phyloP scores from a whole-genome alignment of 495 filamentous ascomycete genomes.

The Viridothelium virens region DNA sequence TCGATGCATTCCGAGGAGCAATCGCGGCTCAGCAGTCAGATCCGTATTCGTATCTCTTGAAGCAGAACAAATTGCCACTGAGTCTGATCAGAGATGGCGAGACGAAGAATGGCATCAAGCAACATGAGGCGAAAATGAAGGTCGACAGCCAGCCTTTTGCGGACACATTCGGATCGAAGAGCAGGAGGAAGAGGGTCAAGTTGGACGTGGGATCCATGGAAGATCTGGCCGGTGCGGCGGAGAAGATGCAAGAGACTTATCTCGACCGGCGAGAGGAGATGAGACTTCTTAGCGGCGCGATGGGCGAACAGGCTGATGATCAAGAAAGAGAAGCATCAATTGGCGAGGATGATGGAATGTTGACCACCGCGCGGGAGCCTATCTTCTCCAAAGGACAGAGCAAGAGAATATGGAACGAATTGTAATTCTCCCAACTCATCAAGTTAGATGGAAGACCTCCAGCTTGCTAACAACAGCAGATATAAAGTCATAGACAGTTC shows the following conservation, averaged over 20 bases:
- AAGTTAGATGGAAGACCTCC: no score
- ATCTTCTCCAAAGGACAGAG: slow-evolving; percentile 92
- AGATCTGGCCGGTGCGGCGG: slow-evolving; percentile 72
- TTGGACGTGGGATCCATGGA: slow-evolving; percentile 68
- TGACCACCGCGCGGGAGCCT: slow-evolving; percentile 69
- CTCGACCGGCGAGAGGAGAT: slow-evolving; percentile 68
- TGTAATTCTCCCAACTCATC: slow-evolving; percentile 39
- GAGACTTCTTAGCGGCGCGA: slow-evolving; percentile 60
- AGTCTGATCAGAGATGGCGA: slow-evolving; percentile 68
- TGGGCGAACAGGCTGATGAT: slow-evolving; percentile 33
- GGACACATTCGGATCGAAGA: slow-evolving; percentile 90
- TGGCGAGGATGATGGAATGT: slow-evolving; percentile 44
- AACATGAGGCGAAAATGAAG: slow-evolving; percentile 89
- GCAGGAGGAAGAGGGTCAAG: slow-evolving; percentile 86
- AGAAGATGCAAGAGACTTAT: slow-evolving; percentile 69
- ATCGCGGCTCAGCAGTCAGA: slow-evolving; percentile 84
- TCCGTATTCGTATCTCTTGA: slow-evolving; percentile 85
- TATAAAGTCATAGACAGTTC: slow-evolving; percentile 53
- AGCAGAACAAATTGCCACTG: slow-evolving; percentile 91
- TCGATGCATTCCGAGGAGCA: slow-evolving; percentile 79
- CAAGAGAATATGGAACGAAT: slow-evolving; percentile 94
- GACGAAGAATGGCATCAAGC: slow-evolving; percentile 77
- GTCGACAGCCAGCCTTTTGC: slow-evolving; percentile 78
- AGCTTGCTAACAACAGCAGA: no score
- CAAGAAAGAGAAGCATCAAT: slow-evolving; percentile 42